phyloP scores from a whole-genome alignment of 345 rosid species.

The Ceriops zippeliana region DNA sequence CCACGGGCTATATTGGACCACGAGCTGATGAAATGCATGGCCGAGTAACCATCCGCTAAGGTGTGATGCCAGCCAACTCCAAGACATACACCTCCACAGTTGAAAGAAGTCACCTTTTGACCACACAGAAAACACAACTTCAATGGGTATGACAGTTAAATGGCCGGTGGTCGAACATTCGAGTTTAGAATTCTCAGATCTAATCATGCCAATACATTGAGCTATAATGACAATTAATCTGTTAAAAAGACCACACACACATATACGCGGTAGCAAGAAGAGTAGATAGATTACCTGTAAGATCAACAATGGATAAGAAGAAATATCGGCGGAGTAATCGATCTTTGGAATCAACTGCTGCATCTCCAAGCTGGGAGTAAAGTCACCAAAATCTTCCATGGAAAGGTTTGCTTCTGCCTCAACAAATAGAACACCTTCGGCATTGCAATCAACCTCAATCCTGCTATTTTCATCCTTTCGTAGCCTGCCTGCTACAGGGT shows the following conservation, averaged over 20 bases:
- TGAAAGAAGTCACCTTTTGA: no score
- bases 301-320: constrained; percentile 26
- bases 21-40: constrained; percentile 20
- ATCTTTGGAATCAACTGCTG: constrained; percentile 20
- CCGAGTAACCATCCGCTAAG: constrained; percentile 18
- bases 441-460: constrained; percentile 31
- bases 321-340: constrained; percentile 15
- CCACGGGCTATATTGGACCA: constrained; percentile 31
- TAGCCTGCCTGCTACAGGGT: constrained; percentile 38
- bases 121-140: no score
- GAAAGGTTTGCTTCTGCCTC: constrained; percentile 29
- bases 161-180: no score
- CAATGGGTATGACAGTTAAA: no score
- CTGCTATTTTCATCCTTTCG: constrained; percentile 23
- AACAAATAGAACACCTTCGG: constrained; percentile 25
- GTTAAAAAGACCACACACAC: no score
- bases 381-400: constrained; percentile 22
- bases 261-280: no score
- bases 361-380: constrained; percentile 9
- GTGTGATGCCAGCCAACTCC: constrained; percentile 25
- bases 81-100: constrained; percentile 25
- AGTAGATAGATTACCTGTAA: constrained; percentile 25
- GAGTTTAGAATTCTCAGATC: no score
- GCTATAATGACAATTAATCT: no score
- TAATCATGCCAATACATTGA: no score